phyloP scores from a whole-genome alignment of 2,329 filamentous ascomycete genomes.

The Hymenoscyphus albidus region DNA sequence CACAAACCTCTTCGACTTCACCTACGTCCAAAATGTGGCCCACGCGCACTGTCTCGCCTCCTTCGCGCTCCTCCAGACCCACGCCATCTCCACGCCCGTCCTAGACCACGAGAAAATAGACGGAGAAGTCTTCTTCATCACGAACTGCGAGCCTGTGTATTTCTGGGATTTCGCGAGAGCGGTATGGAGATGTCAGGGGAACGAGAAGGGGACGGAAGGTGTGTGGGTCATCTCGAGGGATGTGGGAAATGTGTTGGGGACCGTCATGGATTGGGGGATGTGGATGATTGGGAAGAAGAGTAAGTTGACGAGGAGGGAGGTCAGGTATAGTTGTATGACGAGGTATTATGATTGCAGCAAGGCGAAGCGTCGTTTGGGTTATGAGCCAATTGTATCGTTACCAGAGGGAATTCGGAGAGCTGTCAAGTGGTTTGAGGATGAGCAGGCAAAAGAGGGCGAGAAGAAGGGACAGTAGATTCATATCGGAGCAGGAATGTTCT shows the following conservation, averaged over 20 bases:
- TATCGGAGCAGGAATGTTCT: not conserved
- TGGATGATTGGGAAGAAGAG: conserved; percentile 48
- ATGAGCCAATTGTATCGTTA: conserved; percentile 62
- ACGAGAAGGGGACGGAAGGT: conserved; percentile 47
- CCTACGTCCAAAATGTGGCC: conserved; percentile 65
- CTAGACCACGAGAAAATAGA: conserved; percentile 71
- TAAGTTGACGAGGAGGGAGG: conserved; percentile 43
- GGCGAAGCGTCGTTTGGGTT: conserved; percentile 67
- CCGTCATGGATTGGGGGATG: conserved; percentile 50
- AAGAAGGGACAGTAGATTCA: conserved; percentile 29
- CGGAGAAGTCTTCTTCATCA: conserved; percentile 86
- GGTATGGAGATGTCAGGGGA: conserved; percentile 66
- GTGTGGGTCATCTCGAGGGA: conserved; percentile 53
- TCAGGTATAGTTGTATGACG: conserved; percentile 68
- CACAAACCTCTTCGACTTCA: conserved; percentile 67
- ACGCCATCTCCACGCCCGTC: conserved; percentile 45
- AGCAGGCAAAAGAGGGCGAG: conserved; percentile 24
- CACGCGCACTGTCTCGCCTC: conserved; percentile 78
- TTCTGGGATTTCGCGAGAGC: conserved; percentile 86
- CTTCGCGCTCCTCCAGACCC: conserved; percentile 47
- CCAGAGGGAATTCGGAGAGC: conserved; percentile 53
- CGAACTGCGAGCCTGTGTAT: conserved; percentile 82
- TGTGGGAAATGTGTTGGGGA: conserved; percentile 49
- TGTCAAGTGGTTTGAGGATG: conserved; percentile 28
- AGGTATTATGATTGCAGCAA: conserved; percentile 75